Base-by-base conservation (phyloP, 208 protist genomes). In the Balamuthia mandrillaris region DNA sequence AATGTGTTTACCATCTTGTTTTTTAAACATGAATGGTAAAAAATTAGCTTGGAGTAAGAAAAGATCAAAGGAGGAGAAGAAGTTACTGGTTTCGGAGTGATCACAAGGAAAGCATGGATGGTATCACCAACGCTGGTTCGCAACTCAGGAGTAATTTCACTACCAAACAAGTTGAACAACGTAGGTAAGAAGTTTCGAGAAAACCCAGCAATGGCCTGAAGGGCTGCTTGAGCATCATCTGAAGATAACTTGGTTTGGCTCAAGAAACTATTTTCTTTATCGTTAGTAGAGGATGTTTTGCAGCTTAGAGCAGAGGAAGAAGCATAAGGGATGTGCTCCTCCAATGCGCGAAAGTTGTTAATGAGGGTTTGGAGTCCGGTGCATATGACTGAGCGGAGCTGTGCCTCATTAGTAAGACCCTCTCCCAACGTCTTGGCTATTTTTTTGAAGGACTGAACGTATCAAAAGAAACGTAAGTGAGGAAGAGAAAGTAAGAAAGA, bases 91-190 rank as follows among this genome's bases (percentile, higher is more conserved):
- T 12, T 16, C n/a, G 63, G 63, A 6, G 63, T 45, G 33, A 72
- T 72, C 33, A 49, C 33, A 27, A 72, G 63, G 63, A 72, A 72
- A n/a, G 18, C 63, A 16, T 18, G 37, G 33, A 72, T 72, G 29
- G 63, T 72, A 41, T 72, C 47, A 41, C 37, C 63, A 7, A 72
- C 63, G 10, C 37, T 45, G n/a, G 14, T 12, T 14, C 63, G 63
- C 10, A 72, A 41, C 18, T 18, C 21, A 9, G 63, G 63, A 14
- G 63, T 49, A 3, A 72, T 41, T 18, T 33, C 37, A 33, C 37
- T 49, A 1, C 63, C 63, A n/a, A 72, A 72, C 63, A 72, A 12
- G 33, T 72, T 72, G 63, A 72, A 72, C 37, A 72, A 41, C 37
- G 37, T 49, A 33, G 63, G 63, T 18, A 72, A 41, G 63, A 72